Evolutionary conservation across 768 basidiomycete species (phyloP).

Genomic region (Zangia roseola): DNA sequence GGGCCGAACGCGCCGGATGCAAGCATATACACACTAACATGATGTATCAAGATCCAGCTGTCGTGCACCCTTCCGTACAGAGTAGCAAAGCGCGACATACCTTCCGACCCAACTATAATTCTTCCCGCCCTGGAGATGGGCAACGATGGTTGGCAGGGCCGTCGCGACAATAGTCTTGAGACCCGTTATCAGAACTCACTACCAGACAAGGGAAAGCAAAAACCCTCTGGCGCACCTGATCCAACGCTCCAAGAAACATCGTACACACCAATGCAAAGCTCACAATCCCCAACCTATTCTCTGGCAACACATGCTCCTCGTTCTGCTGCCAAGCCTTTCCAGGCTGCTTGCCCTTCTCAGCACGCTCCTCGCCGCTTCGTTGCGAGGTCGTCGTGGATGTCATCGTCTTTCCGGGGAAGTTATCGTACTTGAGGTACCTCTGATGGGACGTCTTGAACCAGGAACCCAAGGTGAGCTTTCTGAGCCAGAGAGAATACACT

Average conservation of each 20-base stretch:
- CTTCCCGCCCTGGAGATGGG: slow-evolving; percentile 55
- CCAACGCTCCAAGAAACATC: slow-evolving; percentile 45
- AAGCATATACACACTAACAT: slow-evolving; percentile 67
- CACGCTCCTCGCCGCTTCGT: background rate
- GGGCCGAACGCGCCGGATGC: slow-evolving; percentile 64
- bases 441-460: too few relatives aligned
- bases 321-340: slow-evolving; percentile 52
- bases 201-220: background rate
- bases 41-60: background rate
- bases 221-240: slow-evolving; percentile 43
- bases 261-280: slow-evolving; percentile 27
- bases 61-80: too few relatives aligned
- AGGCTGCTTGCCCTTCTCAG: slow-evolving; percentile 17
- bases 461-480: too few relatives aligned
- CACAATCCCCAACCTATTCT: slow-evolving; percentile 21
- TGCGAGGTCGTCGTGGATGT: too few relatives aligned
- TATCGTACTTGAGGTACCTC: too few relatives aligned
- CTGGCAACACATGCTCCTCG: slow-evolving; percentile 51
- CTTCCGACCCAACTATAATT: slow-evolving; percentile 73
- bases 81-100: slow-evolving; percentile 29
- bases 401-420: too few relatives aligned
- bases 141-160: slow-evolving; percentile 70
- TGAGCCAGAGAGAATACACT: too few relatives aligned
- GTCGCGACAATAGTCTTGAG: slow-evolving; percentile 62
- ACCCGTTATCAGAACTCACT: background rate